Evolutionary conservation across 78 protist genomes (phyloP), one percentile per base, ranked within the genome.

Genomic region (Salpingoeca rosetta): DNA sequence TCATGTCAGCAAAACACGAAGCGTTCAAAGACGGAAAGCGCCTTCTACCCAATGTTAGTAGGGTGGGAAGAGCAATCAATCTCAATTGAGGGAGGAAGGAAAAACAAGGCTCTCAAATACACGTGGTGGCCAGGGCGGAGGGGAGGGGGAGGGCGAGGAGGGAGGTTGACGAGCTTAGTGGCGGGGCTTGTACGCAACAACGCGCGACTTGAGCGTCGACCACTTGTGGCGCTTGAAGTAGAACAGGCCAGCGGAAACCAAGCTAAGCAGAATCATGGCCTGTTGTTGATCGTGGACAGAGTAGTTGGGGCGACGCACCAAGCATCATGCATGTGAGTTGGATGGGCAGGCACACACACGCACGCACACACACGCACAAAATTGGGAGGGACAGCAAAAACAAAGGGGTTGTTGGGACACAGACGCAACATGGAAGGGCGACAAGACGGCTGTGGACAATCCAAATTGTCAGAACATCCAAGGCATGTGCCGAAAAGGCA

Each of bases 171-270:
- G 77, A 73, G 11, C 25, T 2, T 73, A 26, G 25, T 10, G 12
- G 2, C 12, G 77, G 25, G 65, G 65, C 65, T 51, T 51, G 65
- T 83, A 83, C 37, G 24, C 44, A 72, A 84, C 27, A 72, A 79
- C 80, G 38, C 89, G 89, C 72, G 41, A 11, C 85, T 87, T 87
- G 90, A 91, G 28, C 35, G 35, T 44, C 26, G 51, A 17, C 93
- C 93, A 91, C 82, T 36, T 31, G 84, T 85, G 42, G 43, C 91
- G 91, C 93, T 91, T 91, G 84, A 40, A 38, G 72, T 88, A 90
- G 74, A 25, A 7, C 24, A 89, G 10, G 27, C 38, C 77, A 41
- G 26, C 86, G 28, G 57, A 37, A 27, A 76, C 76, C 36, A 88
- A 0, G n/a, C 73, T 31, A 25, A 91, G 83, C 0, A 88, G 79